Base-by-base conservation (phyloP, 768 basidiomycete species). In the Podaxis rugospora region DNA sequence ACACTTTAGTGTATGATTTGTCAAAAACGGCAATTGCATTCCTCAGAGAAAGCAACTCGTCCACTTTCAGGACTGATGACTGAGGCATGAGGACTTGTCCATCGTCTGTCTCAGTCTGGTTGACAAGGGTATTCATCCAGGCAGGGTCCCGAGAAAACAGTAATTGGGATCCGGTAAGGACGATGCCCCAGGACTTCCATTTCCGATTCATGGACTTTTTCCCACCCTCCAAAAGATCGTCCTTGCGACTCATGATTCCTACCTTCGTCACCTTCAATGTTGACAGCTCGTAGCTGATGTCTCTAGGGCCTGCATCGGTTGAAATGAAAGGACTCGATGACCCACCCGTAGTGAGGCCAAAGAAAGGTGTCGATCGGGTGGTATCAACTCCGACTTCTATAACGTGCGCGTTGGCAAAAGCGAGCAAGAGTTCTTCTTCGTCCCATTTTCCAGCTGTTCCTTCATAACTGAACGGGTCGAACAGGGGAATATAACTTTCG, bases 151-250 rank as follows among this genome's bases (percentile, higher is more conserved):
- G 89, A 75, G 94, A 95, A 71, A 98, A 89, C 49, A 98, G 80
- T 3, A 99, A 78, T 67, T 98, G 96, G 4, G 93, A 95, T 25
- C 86, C 89, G 3, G 94, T 95, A 59, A 99, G 78, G 53, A 95
- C 79, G 7, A 94, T 90, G 63, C 85, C 88, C 82, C 88, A 95
- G 10, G 84, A 74, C 67, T 82, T 88, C 97, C 97, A 98, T 75
- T 95, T 98, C 52, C 93, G 82, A 67, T 82, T 88, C 50, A 77
- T 74, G 0, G 87, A 77, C 66, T 87, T 93, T 73, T 83, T 92
- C 11, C 93, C 91, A 3, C 89, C 86, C 64, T 91, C 90, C 5
- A 83, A 64, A 0, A 84, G 68, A 64, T 95, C 94, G 60, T 90
- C 89, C 74, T 95, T 97, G 60, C 94, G 82, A 62, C 83, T 84